A percentile compares a stretch with the other conserved stretches of the same genome.
phyloP scores from a whole-genome alignment of 495 filamentous ascomycete species.

The Penicillium ochrochloron region DNA sequence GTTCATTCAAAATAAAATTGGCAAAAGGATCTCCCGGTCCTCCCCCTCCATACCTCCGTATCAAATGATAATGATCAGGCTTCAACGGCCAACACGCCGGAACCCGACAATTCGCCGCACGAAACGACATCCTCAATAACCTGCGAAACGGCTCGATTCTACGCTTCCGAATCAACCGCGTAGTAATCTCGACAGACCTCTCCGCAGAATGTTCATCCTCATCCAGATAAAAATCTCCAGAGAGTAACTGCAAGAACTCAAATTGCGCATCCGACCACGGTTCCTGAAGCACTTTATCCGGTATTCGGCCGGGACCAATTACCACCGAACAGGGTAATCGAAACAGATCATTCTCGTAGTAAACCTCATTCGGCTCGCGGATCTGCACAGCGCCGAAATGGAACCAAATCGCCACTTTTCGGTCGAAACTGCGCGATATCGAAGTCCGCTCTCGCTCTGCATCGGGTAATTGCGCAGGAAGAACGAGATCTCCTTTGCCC shows the following conservation, averaged over 20 bases:
- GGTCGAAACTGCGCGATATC: slow-evolving; percentile 20
- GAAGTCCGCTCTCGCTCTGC: not conserved
- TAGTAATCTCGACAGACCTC: slow-evolving; percentile 24
- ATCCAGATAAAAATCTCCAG: slow-evolving; percentile 42
- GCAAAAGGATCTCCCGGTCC: slow-evolving; percentile 43
- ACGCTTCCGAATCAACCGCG: slow-evolving; percentile 39
- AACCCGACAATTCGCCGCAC: slow-evolving; percentile 36
- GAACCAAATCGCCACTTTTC: slow-evolving; percentile 44
- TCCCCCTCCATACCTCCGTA: slow-evolving; percentile 33
- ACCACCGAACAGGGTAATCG: slow-evolving; percentile 36
- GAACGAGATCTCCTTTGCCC: slow-evolving; percentile 39
- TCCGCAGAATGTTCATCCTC: slow-evolving; percentile 29
- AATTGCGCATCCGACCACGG: slow-evolving; percentile 51
- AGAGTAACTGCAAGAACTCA: slow-evolving; percentile 45
- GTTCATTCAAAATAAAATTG: slow-evolving; percentile 33
- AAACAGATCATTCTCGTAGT: slow-evolving; percentile 37
- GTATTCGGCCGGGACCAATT: slow-evolving; percentile 35
- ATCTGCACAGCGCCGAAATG: slow-evolving; percentile 44
- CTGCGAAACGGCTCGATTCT: slow-evolving; percentile 39
- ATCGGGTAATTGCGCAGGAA: slow-evolving; percentile 25
- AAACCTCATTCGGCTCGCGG: slow-evolving; percentile 28
- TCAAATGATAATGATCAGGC: slow-evolving; percentile 31
- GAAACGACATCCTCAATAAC: slow-evolving; percentile 37
- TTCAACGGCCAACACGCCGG: slow-evolving; percentile 40
- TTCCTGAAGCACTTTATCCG: slow-evolving; percentile 44